These are phyloP conservation scores for Colletotrichum chrysophilum DNA, from an alignment of 2,329 filamentous ascomycete genomes.

Conservation along the genomic window DNA sequence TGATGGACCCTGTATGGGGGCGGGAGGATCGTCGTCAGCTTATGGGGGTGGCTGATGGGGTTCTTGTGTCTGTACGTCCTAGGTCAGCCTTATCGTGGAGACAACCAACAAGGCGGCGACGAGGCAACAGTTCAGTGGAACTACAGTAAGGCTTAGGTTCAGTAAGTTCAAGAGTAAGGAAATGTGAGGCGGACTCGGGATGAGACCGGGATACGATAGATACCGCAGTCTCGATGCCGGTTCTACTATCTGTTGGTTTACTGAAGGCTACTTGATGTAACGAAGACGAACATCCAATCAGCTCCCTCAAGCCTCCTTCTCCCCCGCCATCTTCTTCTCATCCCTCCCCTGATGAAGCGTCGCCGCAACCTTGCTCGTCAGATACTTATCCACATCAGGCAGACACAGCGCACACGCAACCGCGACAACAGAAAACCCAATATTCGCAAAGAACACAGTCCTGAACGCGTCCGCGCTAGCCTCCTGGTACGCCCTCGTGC, in stretches of 20 bases:
- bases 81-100: neutral
- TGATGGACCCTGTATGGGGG: neutral
- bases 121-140: neutral
- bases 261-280: neutral
- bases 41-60: neutral
- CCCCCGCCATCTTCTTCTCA: conserved; percentile 19
- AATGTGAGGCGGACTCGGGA: neutral
- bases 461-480: conserved; percentile 38
- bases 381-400: conserved; percentile 36
- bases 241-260: neutral
- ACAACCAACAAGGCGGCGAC: neutral
- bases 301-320: neutral
- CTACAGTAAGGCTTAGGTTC: too few relatives aligned
- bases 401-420: conserved; percentile 34
- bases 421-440: conserved; percentile 37
- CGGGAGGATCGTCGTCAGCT: neutral
- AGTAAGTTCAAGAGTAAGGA: neutral
- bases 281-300: neutral
- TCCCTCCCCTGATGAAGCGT: conserved; percentile 33
- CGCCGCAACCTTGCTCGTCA: conserved; percentile 36
- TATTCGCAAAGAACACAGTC: conserved; percentile 38
- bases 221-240: neutral
- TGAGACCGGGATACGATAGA: neutral
- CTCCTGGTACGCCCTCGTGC: conserved; percentile 33
- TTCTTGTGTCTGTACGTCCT: neutral